Conservation (phyloP, 2,329 filamentous ascomycete species). For the Colletotrichum sp. region DNA sequence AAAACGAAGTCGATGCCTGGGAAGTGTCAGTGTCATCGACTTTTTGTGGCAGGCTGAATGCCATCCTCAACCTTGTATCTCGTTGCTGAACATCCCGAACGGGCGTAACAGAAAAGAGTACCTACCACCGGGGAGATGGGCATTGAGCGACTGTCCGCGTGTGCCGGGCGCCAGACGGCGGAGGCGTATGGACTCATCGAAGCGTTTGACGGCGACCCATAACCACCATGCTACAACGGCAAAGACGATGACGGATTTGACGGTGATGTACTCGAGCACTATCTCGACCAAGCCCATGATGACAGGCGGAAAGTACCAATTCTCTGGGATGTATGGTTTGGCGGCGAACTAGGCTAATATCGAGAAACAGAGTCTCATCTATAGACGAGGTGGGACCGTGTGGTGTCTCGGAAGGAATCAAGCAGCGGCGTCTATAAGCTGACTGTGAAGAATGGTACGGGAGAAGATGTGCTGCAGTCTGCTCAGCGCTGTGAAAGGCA, state of each 20-base stretch:
- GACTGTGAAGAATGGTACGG: neutral
- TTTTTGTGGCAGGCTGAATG: neutral
- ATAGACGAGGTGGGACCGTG: neutral
- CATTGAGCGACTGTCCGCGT: slow-evolving; percentile 40
- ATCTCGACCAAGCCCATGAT: slow-evolving; percentile 58
- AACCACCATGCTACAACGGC: slow-evolving; percentile 41
- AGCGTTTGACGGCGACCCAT: slow-evolving; percentile 38
- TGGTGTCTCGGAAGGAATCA: neutral
- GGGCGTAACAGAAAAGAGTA: neutral
- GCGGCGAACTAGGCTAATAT: neutral
- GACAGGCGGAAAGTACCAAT: neutral
- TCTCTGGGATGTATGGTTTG: neutral
- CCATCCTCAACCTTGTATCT: neutral
- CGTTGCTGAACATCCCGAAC: neutral
- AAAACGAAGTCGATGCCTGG: slow-evolving; percentile 68
- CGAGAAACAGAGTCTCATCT: neutral
- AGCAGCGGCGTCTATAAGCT: neutral
- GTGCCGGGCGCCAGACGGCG: slow-evolving; percentile 43
- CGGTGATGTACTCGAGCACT: slow-evolving; percentile 48
- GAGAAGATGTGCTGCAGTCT: neutral
- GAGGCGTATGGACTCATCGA: slow-evolving; percentile 50
- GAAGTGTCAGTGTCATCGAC: neutral
- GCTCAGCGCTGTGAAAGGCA: neutral
- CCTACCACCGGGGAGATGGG: slow-evolving; percentile 52
- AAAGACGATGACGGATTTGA: slow-evolving; percentile 41